Conservation (phyloP, 805 yeast species). For the Kodamaea nitidulidarum region DNA sequence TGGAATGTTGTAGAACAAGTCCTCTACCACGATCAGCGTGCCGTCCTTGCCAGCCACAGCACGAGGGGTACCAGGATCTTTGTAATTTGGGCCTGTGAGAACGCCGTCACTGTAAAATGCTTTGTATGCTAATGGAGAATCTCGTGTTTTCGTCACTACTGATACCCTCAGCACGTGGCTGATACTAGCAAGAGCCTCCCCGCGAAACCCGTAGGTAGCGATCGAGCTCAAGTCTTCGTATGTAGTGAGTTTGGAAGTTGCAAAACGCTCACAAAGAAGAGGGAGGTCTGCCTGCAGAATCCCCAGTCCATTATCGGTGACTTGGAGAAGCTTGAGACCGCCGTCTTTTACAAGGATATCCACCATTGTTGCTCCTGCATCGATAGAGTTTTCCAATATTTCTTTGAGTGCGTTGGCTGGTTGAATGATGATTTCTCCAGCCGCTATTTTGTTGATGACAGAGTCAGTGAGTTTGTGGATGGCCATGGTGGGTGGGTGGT, state of each 20-base stretch:
- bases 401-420: conserved; percentile 95
- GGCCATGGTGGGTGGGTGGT: too few relatives aligned
- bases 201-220: conserved; percentile 88
- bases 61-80: conserved; percentile 43
- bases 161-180: conserved; percentile 83
- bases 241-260: conserved; percentile 75
- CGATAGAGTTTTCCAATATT: conserved; percentile 86
- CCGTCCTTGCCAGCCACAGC: conserved; percentile 87
- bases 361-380: conserved; percentile 70
- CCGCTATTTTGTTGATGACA: conserved; percentile 90
- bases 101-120: conserved; percentile 67
- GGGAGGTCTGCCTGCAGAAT: conserved; percentile 68
- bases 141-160: conserved; percentile 67
- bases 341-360: conserved; percentile 89
- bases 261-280: conserved; percentile 83
- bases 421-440: conserved; percentile 92
- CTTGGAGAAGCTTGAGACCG: conserved; percentile 80
- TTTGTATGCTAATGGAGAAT: conserved; percentile 65
- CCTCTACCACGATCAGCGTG: conserved; percentile 81
- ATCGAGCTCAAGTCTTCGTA: conserved; percentile 74
- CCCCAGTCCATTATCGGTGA: conserved; percentile 88
- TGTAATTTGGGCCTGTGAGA: conserved; percentile 42
- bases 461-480: conserved; percentile 51
- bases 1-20: conserved; percentile 83
- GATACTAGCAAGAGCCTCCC: conserved; percentile 93